phyloP scores from a whole-genome alignment of 495 filamentous ascomycete genomes.

The Penicillium waksmanii region DNA sequence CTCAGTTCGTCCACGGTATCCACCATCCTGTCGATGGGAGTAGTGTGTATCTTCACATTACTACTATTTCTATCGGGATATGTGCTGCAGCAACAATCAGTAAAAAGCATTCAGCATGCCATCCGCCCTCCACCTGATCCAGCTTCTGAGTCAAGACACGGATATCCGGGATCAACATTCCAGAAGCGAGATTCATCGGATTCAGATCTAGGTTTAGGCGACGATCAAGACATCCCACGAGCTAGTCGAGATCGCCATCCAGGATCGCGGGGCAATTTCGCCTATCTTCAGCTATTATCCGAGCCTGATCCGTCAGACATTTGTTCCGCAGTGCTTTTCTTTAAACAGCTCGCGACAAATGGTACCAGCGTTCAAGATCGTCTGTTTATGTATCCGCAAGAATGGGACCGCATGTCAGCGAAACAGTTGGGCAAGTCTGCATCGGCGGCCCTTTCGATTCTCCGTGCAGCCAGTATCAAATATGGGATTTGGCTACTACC shows the following conservation, averaged over 20 bases:
- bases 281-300: slow-evolving; percentile 50
- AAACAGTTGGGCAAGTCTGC: slow-evolving; percentile 31
- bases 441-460: slow-evolving; percentile 36
- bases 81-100: slow-evolving; percentile 70
- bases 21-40: slow-evolving; percentile 46
- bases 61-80: slow-evolving; percentile 73
- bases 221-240: slow-evolving; percentile 17
- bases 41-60: slow-evolving; percentile 62
- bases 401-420: slow-evolving; percentile 44
- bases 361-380: slow-evolving; percentile 45
- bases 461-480: slow-evolving; percentile 43
- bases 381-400: slow-evolving; percentile 53
- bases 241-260: slow-evolving; percentile 12
- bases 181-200: slow-evolving; percentile 30
- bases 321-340: slow-evolving; percentile 50
- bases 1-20: slow-evolving; percentile 51
- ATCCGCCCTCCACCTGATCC: slow-evolving; percentile 47
- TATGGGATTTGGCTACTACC: slow-evolving; percentile 52
- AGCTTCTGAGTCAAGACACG: slow-evolving; percentile 19
- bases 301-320: slow-evolving; percentile 50
- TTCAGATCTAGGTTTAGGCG: slow-evolving; percentile 13
- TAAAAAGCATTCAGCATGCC: slow-evolving; percentile 62
- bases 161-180: slow-evolving; percentile 29
- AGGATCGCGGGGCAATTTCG: slow-evolving; percentile 37
- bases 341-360: slow-evolving; percentile 44